These are phyloP conservation scores for Sporobolomyces roseus DNA, from an alignment of 768 basidiomycete genomes.

Conservation along the genomic window DNA sequence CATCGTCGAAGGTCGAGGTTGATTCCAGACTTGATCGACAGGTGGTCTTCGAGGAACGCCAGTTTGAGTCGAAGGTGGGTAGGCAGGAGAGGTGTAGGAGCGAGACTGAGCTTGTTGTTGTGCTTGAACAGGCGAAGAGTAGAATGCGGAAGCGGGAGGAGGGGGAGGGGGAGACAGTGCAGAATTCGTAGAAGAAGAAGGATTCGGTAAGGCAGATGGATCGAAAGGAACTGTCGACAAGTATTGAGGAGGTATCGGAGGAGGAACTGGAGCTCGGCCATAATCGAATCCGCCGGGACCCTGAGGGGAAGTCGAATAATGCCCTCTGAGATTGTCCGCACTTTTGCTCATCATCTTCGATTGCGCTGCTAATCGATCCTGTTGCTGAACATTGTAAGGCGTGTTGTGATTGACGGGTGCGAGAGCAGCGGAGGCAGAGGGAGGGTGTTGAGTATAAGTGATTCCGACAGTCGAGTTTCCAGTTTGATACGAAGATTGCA, in stretches of 20 bases:
- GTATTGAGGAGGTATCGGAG: conserved; percentile 13
- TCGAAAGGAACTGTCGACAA: not conserved
- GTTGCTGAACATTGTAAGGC: conserved; percentile 18
- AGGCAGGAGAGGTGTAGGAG: conserved; percentile 1
- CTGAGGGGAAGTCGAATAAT: not conserved
- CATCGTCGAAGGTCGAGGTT: conserved; percentile 22
- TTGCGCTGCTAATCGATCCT: conserved; percentile 1
- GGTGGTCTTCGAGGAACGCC: not conserved
- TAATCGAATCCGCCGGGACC: not conserved
- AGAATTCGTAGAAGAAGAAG: not conserved
- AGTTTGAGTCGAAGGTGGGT: not conserved
- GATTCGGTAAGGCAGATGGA: not conserved
- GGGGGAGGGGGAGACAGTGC: not conserved
- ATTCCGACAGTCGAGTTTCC: conserved; percentile 14
- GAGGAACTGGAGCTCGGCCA: not conserved
- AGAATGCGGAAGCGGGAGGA: conserved; percentile 28
- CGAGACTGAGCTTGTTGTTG: conserved; percentile 21
- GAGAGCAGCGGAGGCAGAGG: not conserved
- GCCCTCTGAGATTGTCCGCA: conserved; percentile 36
- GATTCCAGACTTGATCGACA: conserved; percentile 5
- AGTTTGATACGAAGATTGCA: conserved; percentile 20
- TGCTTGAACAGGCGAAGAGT: conserved; percentile 32
- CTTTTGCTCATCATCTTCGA: conserved; percentile 17
- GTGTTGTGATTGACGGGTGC: not conserved
- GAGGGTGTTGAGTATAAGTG: not conserved